Conservation (phyloP, 805 yeast genomes). For the Torulaspora franciscae region DNA sequence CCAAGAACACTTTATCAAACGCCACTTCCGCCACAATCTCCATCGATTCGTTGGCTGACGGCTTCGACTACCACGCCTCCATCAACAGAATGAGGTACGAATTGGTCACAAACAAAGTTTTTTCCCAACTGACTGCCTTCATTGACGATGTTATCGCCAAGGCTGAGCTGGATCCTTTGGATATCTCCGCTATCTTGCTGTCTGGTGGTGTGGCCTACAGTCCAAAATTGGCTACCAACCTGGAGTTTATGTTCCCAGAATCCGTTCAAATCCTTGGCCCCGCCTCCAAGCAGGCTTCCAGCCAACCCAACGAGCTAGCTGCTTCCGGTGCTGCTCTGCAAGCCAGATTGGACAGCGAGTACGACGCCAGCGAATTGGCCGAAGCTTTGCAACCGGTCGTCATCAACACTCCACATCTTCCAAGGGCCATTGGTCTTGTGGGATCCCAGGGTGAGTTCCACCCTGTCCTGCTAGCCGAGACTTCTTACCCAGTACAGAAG, state of each 20-base stretch:
- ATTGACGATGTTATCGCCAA: conserved; percentile 69
- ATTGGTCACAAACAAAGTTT: conserved; percentile 72
- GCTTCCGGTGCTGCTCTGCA: conserved; percentile 96
- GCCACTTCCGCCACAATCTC: conserved; percentile 86
- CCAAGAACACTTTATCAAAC: conserved; percentile 88
- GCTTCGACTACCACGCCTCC: conserved; percentile 86
- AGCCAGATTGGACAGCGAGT: conserved; percentile 78
- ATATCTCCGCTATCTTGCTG: conserved; percentile 83
- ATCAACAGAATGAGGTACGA: conserved; percentile 94
- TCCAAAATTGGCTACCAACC: conserved; percentile 79
- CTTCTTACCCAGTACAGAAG: conserved; percentile 87
- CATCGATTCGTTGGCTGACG: conserved; percentile 90
- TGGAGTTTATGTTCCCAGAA: conserved; percentile 76
- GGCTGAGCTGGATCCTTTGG: conserved; percentile 80
- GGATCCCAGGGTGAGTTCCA: conserved; percentile 67
- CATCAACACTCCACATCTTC: conserved; percentile 80
- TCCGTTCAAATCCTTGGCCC: conserved; percentile 66
- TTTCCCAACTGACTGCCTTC: conserved; percentile 70
- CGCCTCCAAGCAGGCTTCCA: conserved; percentile 65
- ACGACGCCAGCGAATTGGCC: conserved; percentile 73
- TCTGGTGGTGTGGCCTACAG: conserved; percentile 92
- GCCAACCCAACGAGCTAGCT: conserved; percentile 82
- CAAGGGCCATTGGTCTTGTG: conserved; percentile 79
- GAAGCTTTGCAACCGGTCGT: conserved; percentile 78
- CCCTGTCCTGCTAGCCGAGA: conserved; percentile 71